Base-by-base conservation (phyloP, 257 asterid genomes). In the Solanum virginianum region DNA sequence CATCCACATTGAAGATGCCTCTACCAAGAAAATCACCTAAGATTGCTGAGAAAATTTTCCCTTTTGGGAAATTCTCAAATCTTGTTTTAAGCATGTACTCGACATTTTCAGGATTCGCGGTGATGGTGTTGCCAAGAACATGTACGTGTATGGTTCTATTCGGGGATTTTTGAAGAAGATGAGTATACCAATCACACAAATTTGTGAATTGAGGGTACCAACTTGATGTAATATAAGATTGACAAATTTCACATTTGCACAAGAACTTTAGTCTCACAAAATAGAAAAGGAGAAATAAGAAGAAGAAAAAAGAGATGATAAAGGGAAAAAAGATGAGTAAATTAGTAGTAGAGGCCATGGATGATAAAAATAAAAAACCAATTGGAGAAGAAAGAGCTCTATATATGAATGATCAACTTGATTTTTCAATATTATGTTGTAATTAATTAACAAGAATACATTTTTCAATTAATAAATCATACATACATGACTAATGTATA, bases 161-260 rank as follows among this genome's bases (percentile, higher is more conserved):
- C 1, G 98, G 92, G 8, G 98, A 93, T 1, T 89, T 89, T 5
- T 80, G 18, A 11, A 95, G 95, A 3, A 95, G 91, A 84, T 87
- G 93, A 22, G 97, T 87, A 88, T 92, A 90, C 98, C 98, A 95
- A 68, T 95, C 97, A 80, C 97, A 93, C 4, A 93, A 91, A 69
- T 95, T 92, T 0, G 88, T 49, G 82, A 87, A 95, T 8, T 87
- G 77, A 8, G 14, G 18, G 0, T 87, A 60, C 98, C 98, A 95
- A 20, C 85, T 66, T 8, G 93, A 86, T 32, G 88, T 80, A 6
- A 89, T 69, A 85, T 93, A 95, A 7, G 91, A 57, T 80, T 70
- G 72, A 81, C 98, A 95, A 80, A 91, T 89, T 11, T 89, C 89
- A 72, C 98, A 95, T 74, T 26, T 88, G 90, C 98, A 77, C 80